Conservation (phyloP, 1,139 yeast genomes). For the Yamadazyma pseudoaaseri region DNA sequence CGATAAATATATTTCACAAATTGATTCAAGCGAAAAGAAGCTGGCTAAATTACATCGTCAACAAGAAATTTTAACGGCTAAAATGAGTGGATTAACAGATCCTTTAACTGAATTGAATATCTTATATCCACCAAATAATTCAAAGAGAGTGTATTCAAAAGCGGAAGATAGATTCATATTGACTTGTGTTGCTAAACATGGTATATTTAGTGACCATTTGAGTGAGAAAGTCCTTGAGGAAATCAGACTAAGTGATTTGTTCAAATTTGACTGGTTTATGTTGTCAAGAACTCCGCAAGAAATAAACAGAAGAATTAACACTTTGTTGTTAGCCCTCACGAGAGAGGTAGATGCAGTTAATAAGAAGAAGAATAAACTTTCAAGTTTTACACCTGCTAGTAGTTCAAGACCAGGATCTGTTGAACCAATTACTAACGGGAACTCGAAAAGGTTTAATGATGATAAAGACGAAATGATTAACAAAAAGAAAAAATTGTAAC, state of each 20-base stretch:
- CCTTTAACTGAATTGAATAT: conserved; percentile 78
- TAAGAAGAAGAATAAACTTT: conserved; percentile 31
- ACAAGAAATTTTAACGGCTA: conserved; percentile 60
- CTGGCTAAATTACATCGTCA: conserved; percentile 63
- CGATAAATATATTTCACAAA: conserved; percentile 81
- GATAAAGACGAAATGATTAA: conserved; percentile 2
- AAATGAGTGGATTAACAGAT: conserved; percentile 60
- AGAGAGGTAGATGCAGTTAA: conserved; percentile 64
- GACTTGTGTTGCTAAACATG: conserved; percentile 70
- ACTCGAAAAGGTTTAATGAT: background rate
- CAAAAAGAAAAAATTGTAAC: conserved; percentile 3
- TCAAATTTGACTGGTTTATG: conserved; percentile 88
- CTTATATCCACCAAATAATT: conserved; percentile 89
- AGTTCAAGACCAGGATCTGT: conserved; percentile 35
- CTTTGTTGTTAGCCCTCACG: conserved; percentile 73
- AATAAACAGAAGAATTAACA: conserved; percentile 75
- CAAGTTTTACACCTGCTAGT: conserved; percentile 20
- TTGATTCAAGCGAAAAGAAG: conserved; percentile 86
- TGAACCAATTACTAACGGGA: conserved; percentile 22
- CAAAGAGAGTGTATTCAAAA: conserved; percentile 80
- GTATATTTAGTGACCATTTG: conserved; percentile 67
- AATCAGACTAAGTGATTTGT: conserved; percentile 67
- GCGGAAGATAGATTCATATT: conserved; percentile 84
- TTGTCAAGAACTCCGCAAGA: conserved; percentile 84
- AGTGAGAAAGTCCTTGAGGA: conserved; percentile 79